phyloP scores from a whole-genome alignment of 805 yeast genomes.

The Candida vaughaniae region DNA sequence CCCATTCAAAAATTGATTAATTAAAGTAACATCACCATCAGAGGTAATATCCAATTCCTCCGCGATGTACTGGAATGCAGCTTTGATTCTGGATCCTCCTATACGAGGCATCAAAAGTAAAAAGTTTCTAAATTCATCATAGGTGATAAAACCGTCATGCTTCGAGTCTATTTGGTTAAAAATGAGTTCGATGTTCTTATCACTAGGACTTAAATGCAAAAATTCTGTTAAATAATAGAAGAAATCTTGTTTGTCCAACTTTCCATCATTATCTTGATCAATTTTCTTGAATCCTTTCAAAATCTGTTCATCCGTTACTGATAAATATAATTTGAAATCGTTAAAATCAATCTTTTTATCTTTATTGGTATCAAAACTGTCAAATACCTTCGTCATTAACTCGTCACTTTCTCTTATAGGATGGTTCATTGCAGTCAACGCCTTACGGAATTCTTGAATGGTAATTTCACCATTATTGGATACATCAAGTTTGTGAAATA shows the following conservation, averaged over 20 bases:
- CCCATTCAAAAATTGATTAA: slow-evolving; percentile 76
- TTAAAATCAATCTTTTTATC: slow-evolving; percentile 60
- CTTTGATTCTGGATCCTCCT: slow-evolving; percentile 70
- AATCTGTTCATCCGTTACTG: slow-evolving; percentile 69
- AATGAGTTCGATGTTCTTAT: slow-evolving; percentile 51
- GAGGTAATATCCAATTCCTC: slow-evolving; percentile 80
- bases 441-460: slow-evolving; percentile 46
- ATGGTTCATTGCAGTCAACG: slow-evolving; percentile 51
- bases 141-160: slow-evolving; percentile 67
- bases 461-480: slow-evolving; percentile 49
- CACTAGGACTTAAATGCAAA: slow-evolving; percentile 54
- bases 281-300: slow-evolving; percentile 63
- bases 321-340: slow-evolving; percentile 65
- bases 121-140: slow-evolving; percentile 83
- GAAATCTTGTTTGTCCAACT: slow-evolving; percentile 63
- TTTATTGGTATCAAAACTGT: slow-evolving; percentile 55
- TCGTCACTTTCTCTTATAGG: slow-evolving; percentile 63
- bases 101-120: slow-evolving; percentile 78
- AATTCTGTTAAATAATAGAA: slow-evolving; percentile 56
- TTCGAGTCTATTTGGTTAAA: slow-evolving; percentile 56
- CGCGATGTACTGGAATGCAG: slow-evolving; percentile 78
- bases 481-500: slow-evolving; percentile 38
- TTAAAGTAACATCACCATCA: slow-evolving; percentile 89
- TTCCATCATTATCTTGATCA: slow-evolving; percentile 75
- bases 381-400: slow-evolving; percentile 57